Base-by-base conservation (phyloP, 1,284 basidiomycete genomes). In the Porphyrellus sp. region DNA sequence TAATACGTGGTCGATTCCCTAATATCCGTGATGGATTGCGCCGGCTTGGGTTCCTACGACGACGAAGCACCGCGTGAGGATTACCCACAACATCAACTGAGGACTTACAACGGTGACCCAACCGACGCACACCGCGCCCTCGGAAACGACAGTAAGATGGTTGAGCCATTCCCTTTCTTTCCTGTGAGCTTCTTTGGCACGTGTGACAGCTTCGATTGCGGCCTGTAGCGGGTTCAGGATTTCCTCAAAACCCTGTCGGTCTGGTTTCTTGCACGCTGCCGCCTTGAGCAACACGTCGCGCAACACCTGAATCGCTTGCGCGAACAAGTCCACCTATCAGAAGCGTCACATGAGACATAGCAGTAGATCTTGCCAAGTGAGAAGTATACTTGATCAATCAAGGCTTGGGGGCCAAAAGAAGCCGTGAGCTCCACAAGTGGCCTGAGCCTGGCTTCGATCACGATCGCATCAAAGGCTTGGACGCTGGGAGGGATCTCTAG, bases 1-100 rank as follows among this genome's bases (percentile, higher is more conserved):
- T 94, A 99, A 74, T 95, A 99, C 64, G 87, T 81, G 7, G 89
- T 83, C 8, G 91, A 83, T 48, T 98, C 93, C 72, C 91, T 96
- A 72, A 90, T 83, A 49, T 96, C 92, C 13, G 72, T 75, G n/a
- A 98, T 78, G 62, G 82, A 90, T 13, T 90, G 85, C 5, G 81
- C 92, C 0, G 97, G 96, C 65, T 91, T 93, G 16, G 83, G 80
- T 56, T 85, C 80, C 91, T 94, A 61, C 31, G 44, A 61, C 31
- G 44, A 47, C 8, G 27, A 33, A 28, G 34, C 23, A 31, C 33
- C 30, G 52, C 30, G 34, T 63, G 25, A 61, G 31, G 25, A 38
- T 41, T 21, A 25, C 46, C 24, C 27, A 30, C 21, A 25, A 11
- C 42, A 34, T 38, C 12, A 7, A 4, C n/a, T 27, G 16, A n/a